phyloP scores from a whole-genome alignment of 2,329 filamentous ascomycete genomes.

The Trichoderma endophyticum region DNA sequence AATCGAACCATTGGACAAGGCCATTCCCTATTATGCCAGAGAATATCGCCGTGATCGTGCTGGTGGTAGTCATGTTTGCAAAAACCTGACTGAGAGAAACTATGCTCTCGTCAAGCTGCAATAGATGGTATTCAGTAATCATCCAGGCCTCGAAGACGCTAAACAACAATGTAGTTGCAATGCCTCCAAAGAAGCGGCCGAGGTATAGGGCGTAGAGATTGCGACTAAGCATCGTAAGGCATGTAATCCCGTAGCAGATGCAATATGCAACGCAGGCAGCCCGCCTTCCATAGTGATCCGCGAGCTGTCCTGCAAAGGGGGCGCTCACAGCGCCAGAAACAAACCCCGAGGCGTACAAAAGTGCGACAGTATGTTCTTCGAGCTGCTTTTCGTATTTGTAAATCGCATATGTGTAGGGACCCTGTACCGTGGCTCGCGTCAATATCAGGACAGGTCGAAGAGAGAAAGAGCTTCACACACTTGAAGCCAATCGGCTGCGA shows the following conservation, averaged over 20 bases:
- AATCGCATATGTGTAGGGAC: conserved; percentile 50
- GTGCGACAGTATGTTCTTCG: conserved; percentile 43
- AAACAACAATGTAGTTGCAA: conserved; percentile 56
- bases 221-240: conserved; percentile 48
- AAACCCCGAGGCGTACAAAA: conserved; percentile 47
- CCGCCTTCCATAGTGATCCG: conserved; percentile 47
- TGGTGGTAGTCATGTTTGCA: conserved; percentile 51
- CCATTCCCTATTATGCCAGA: conserved; percentile 52
- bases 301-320: conserved; percentile 37
- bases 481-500: conserved; percentile 36
- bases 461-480: conserved; percentile 17
- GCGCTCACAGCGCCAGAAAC: conserved; percentile 47
- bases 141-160: conserved; percentile 60
- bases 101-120: conserved; percentile 40
- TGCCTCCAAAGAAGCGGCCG: conserved; percentile 53
- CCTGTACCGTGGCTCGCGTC: conserved; percentile 26
- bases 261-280: conserved; percentile 53
- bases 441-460: not conserved
- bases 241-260: conserved; percentile 49
- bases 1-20: conserved; percentile 46
- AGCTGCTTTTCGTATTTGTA: conserved; percentile 50
- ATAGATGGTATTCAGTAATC: conserved; percentile 53
- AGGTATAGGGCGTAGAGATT: conserved; percentile 45
- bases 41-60: conserved; percentile 53
- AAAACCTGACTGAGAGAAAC: conserved; percentile 50